Conservation (phyloP, 768 basidiomycete species). For the Leccinum incarnatum region DNA sequence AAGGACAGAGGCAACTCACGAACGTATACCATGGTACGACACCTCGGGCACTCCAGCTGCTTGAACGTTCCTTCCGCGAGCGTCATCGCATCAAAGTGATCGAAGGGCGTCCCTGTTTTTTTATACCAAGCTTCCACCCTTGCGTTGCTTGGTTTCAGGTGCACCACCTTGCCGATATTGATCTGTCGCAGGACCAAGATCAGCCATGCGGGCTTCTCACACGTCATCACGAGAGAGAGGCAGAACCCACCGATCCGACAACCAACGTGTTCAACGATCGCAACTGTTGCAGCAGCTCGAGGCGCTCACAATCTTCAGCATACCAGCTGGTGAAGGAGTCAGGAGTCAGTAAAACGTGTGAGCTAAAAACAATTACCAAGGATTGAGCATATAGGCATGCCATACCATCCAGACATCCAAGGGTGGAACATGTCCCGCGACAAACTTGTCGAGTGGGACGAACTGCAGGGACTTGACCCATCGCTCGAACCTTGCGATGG, state of each 20-base stretch:
- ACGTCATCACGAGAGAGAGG: not conserved
- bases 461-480: constrained; percentile 30
- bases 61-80: constrained; percentile 20
- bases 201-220: not conserved
- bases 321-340: constrained; percentile 26
- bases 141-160: constrained; percentile 13
- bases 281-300: constrained; percentile 23
- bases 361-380: constrained; percentile 24
- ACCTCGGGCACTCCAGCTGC: constrained; percentile 35
- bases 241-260: constrained; percentile 27
- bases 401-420: constrained; percentile 43
- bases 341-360: not conserved
- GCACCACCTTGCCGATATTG: constrained; percentile 19
- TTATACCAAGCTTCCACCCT: constrained; percentile 22
- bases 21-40: constrained; percentile 26
- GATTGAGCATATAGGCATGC: constrained; percentile 41
- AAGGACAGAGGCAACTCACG: constrained; percentile 26
- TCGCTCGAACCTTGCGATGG: constrained; percentile 31
- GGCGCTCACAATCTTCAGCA: constrained; percentile 33
- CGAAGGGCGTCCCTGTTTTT: constrained; percentile 29
- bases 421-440: constrained; percentile 31
- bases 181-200: constrained; percentile 16
- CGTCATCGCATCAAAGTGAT: constrained; percentile 37
- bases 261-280: constrained; percentile 28
- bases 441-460: constrained; percentile 26